Evolutionary conservation across 768 basidiomycete genomes (phyloP).

Genomic region (Rhodotorula taiwanensis): DNA sequence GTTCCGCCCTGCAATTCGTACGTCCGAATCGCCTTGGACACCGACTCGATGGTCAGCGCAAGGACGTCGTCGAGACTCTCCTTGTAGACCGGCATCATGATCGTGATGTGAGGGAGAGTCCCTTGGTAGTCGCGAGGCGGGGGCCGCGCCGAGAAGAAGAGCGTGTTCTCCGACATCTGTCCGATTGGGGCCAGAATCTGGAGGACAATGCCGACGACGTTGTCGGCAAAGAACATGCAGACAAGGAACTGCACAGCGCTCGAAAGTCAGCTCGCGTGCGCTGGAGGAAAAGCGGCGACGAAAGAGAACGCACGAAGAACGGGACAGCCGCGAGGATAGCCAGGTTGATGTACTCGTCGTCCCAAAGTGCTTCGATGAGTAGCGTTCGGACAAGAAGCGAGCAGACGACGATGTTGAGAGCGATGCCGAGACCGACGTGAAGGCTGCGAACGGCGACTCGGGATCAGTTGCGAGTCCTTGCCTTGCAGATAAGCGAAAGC

Average conservation of each 20-base stretch:
- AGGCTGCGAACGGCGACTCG: too few relatives aligned
- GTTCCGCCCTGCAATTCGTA: slow-evolving; percentile 52
- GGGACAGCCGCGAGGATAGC: slow-evolving; percentile 11
- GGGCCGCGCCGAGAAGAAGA: slow-evolving; percentile 7
- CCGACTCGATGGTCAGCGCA: slow-evolving; percentile 35
- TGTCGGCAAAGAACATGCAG: slow-evolving; percentile 14
- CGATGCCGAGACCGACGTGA: slow-evolving; percentile 12
- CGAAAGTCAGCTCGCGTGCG: neutral
- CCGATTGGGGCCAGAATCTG: slow-evolving; percentile 15
- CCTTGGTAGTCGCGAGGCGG: slow-evolving; percentile 1
- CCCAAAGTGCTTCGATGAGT: neutral
- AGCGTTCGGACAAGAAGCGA: neutral
- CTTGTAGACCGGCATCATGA: slow-evolving; percentile 39
- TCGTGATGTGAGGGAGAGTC: slow-evolving; percentile 8
- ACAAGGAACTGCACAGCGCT: slow-evolving; percentile 6
- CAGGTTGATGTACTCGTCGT: neutral
- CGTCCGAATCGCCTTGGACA: neutral
- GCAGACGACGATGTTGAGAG: slow-evolving; percentile 8
- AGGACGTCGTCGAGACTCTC: slow-evolving; percentile 36
- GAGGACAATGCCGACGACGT: neutral
- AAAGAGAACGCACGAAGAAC: slow-evolving; percentile 1
- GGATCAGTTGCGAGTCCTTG: too few relatives aligned
- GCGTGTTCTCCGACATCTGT: slow-evolving; percentile 4
- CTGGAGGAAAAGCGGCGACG: too few relatives aligned
- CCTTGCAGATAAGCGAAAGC: too few relatives aligned